Conservation (phyloP, 2,329 filamentous ascomycete genomes). For the Colletotrichum tropicicola region DNA sequence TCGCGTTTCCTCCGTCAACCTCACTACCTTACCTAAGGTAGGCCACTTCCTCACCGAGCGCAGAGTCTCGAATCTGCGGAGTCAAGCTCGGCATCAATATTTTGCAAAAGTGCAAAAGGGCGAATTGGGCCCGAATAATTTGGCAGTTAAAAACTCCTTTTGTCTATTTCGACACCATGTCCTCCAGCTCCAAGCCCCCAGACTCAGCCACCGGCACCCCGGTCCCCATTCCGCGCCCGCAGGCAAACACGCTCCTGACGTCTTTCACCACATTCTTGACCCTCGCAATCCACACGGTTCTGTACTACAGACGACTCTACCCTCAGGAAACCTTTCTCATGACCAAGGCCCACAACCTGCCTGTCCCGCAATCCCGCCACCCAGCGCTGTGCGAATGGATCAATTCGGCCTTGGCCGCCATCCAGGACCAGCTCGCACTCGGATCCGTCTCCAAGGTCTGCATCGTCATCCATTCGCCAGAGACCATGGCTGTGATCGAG, state of each 20-base stretch:
- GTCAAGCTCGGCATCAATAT: no score
- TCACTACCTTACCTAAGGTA: neutral
- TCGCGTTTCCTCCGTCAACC: neutral
- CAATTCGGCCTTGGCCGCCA: constrained; percentile 78
- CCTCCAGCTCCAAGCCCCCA: constrained; percentile 5
- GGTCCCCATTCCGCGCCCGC: constrained; percentile 41
- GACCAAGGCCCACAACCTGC: constrained; percentile 82
- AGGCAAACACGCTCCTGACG: constrained; percentile 67
- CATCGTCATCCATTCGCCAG: constrained; percentile 55
- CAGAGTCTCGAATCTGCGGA: no score
- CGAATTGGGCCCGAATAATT: neutral
- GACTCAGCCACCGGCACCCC: constrained; percentile 16
- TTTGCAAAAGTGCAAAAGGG: neutral
- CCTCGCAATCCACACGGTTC: constrained; percentile 84
- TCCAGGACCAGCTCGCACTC: constrained; percentile 74
- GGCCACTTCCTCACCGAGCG: no score
- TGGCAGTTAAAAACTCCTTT: no score
- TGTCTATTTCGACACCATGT: neutral
- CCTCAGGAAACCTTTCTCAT: constrained; percentile 80
- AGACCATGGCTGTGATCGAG: constrained; percentile 57
- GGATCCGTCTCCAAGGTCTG: constrained; percentile 57
- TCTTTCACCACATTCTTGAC: constrained; percentile 84
- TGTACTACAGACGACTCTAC: constrained; percentile 85
- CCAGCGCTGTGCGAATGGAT: constrained; percentile 89
- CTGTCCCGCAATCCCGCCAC: constrained; percentile 86